Evolutionary conservation across 2,329 filamentous ascomycete genomes (phyloP).

Genomic region (Seiridium cupressi): DNA sequence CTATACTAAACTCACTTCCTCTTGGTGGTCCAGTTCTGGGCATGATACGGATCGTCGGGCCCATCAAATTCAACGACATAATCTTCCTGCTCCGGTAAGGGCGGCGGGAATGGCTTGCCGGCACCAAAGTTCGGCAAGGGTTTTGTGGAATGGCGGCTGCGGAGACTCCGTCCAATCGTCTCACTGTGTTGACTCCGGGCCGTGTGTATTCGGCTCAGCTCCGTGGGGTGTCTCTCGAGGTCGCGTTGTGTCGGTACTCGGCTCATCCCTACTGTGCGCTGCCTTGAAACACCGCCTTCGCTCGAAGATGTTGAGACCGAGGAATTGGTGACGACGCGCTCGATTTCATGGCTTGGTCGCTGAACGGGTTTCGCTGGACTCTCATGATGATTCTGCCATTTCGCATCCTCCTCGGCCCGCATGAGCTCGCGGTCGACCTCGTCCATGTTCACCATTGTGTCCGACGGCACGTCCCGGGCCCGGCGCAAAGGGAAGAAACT

Average conservation of each 20-base stretch:
- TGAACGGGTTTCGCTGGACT: slow-evolving; percentile 15
- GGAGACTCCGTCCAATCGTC: slow-evolving; percentile 63
- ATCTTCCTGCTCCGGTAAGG: slow-evolving; percentile 67
- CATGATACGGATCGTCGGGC: slow-evolving; percentile 77
- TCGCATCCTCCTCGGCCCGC: slow-evolving; percentile 44
- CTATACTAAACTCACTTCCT: slow-evolving; percentile 62
- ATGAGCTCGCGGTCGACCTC: slow-evolving; percentile 53
- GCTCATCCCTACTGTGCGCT: slow-evolving; percentile 49
- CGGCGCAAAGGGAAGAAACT: not conserved
- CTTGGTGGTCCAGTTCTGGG: slow-evolving; percentile 79
- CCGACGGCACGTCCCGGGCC: not conserved
- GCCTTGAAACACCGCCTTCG: slow-evolving; percentile 27
- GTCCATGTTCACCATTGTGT: slow-evolving; percentile 32
- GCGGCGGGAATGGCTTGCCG: slow-evolving; percentile 73
- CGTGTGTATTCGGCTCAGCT: slow-evolving; percentile 69
- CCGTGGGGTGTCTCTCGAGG: slow-evolving; percentile 68
- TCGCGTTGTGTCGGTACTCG: slow-evolving; percentile 64
- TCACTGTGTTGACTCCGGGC: slow-evolving; percentile 66
- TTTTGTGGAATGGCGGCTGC: slow-evolving; percentile 49
- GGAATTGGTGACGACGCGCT: slow-evolving; percentile 55
- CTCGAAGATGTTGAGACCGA: slow-evolving; percentile 48
- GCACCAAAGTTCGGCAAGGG: slow-evolving; percentile 69
- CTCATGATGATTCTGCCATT: not conserved
- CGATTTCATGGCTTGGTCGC: slow-evolving; percentile 30
- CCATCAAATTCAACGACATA: slow-evolving; percentile 87